Percentiles rank a stretch among this genome's conserved stretches.
Evolutionary conservation across 805 yeast species (phyloP).

Genomic region (Starmerella vitae): DNA sequence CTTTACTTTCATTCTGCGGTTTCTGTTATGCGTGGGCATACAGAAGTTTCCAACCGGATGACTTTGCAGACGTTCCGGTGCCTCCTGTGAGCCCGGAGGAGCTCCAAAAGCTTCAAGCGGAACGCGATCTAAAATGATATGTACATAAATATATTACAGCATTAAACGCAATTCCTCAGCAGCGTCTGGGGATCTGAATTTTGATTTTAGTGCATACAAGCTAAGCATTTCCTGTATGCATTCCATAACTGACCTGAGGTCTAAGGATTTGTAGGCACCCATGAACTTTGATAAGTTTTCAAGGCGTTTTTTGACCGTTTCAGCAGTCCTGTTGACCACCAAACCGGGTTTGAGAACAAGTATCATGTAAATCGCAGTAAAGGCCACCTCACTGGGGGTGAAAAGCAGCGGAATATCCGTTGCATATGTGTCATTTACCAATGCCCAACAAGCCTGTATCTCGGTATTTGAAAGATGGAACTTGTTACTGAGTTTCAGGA

Average conservation of each 20-base stretch:
- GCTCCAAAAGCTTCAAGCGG: slow-evolving; percentile 54
- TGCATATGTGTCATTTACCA: slow-evolving; percentile 76
- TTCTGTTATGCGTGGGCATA: slow-evolving; percentile 39
- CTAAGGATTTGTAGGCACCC: slow-evolving; percentile 57
- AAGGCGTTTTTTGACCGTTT: slow-evolving; percentile 32
- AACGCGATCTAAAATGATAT: slow-evolving; percentile 21
- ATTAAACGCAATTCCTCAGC: slow-evolving; percentile 10
- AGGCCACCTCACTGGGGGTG: slow-evolving; percentile 83
- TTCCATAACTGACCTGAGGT: slow-evolving; percentile 62
- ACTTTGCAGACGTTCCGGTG: slow-evolving; percentile 80
- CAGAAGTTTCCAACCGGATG: slow-evolving; percentile 40
- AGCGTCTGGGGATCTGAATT: slow-evolving; percentile 37
- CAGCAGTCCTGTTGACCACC: slow-evolving; percentile 26
- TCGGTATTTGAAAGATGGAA: slow-evolving; percentile 37
- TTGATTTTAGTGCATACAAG: slow-evolving; percentile 73
- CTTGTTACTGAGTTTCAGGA: slow-evolving; percentile 40
- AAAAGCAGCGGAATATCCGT: slow-evolving; percentile 71
- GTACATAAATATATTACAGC: background rate
- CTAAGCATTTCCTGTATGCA: slow-evolving; percentile 74
- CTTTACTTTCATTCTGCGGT: slow-evolving; percentile 49
- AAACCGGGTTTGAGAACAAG: slow-evolving; percentile 37
- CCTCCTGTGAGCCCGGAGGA: slow-evolving; percentile 82
- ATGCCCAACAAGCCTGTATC: slow-evolving; percentile 75
- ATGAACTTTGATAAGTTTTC: slow-evolving; percentile 50
- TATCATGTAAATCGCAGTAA: slow-evolving; percentile 69